Conservation (phyloP, 2,329 filamentous ascomycete genomes). For the Diaporthe ampelina region DNA sequence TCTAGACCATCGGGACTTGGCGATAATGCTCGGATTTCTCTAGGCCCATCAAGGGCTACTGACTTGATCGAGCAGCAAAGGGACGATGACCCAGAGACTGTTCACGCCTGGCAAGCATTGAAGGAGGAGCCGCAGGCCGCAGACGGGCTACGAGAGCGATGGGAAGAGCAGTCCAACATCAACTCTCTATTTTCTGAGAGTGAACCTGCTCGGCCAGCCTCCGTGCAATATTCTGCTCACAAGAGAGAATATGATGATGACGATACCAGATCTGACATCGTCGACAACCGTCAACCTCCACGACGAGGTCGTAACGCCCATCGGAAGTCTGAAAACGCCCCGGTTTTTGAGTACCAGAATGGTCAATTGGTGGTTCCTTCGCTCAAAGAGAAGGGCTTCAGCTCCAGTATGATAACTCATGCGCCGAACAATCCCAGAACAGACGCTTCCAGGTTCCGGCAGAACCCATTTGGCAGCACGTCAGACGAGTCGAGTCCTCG, state of each 20-base stretch:
- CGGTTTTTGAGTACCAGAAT: conserved; percentile 37
- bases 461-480: conserved; percentile 39
- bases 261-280: conserved; percentile 36
- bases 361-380: conserved; percentile 23
- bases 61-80: not conserved
- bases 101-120: conserved; percentile 31
- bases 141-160: conserved; percentile 36
- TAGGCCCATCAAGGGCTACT: conserved; percentile 5
- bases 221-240: conserved; percentile 3
- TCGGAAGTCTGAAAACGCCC: conserved; percentile 12
- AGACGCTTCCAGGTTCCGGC: conserved; percentile 30
- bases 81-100: not conserved
- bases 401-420: conserved; percentile 41
- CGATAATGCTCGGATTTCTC: conserved; percentile 2
- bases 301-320: conserved; percentile 32
- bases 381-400: conserved; percentile 26
- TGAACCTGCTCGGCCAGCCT: conserved; percentile 29
- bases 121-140: conserved; percentile 21
- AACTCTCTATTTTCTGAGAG: conserved; percentile 40
- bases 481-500: conserved; percentile 36
- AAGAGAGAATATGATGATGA: conserved; percentile 19
- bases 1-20: conserved; percentile 16
- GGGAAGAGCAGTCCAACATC: conserved; percentile 42
- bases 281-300: conserved; percentile 40
- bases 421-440: conserved; percentile 27